These are phyloP conservation scores for Phaeosphaeriaceae sp. DNA, from an alignment of 2,329 filamentous ascomycete species.

Conservation along the genomic window DNA sequence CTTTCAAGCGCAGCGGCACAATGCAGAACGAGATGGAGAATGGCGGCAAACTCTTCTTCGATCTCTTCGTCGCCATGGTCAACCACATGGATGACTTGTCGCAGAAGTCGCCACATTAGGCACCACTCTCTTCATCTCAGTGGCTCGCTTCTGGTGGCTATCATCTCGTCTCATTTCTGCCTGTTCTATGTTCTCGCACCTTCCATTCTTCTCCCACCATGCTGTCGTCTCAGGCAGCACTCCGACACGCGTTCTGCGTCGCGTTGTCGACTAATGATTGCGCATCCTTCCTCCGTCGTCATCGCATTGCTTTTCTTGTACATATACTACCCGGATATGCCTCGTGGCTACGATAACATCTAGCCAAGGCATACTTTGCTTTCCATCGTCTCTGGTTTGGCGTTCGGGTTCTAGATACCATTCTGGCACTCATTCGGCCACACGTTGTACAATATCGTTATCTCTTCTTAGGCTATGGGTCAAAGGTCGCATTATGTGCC, in stretches of 20 bases:
- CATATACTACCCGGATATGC: constrained; percentile 32
- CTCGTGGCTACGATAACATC: constrained; percentile 23
- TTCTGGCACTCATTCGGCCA: constrained; percentile 43
- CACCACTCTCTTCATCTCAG: constrained; percentile 12
- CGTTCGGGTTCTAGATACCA: constrained; percentile 36
- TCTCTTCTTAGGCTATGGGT: constrained; percentile 3
- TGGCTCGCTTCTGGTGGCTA: constrained; percentile 5
- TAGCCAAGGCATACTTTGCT: constrained; percentile 21
- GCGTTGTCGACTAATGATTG: constrained; percentile 14
- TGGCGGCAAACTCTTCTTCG: constrained; percentile 88
- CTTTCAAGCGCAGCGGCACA: constrained; percentile 91
- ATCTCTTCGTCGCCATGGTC: constrained; percentile 90
- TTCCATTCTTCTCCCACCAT: constrained; percentile 7
- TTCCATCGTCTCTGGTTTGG: constrained; percentile 13
- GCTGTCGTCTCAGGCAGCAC: neutral
- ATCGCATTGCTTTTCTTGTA: constrained; percentile 38
- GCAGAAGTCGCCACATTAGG: constrained; percentile 39
- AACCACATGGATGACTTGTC: constrained; percentile 72
- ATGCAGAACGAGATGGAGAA: constrained; percentile 96
- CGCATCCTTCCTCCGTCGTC: constrained; percentile 7
- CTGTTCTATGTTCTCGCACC: constrained; percentile 13
- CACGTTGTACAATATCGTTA: constrained; percentile 40
- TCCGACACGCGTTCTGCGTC: neutral
- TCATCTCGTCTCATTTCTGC: constrained; percentile 22
- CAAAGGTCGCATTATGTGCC: constrained; percentile 11